These are phyloP conservation scores for Dalechampia spathulata DNA, from an alignment of 441 rosid genomes.

Conservation along the genomic window DNA sequence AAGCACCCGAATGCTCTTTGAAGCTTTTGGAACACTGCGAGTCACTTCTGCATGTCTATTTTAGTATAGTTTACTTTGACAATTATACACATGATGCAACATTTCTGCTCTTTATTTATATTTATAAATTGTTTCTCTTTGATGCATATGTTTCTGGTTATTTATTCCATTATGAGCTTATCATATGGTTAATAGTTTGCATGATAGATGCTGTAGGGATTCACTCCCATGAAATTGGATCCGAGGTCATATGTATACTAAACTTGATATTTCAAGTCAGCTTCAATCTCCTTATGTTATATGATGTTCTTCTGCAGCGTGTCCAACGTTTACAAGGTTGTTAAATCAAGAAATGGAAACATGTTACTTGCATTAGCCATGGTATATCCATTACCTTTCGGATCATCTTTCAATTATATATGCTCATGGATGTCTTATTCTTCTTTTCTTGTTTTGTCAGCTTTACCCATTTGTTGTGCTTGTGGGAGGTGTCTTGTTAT, in stretches of 20 bases:
- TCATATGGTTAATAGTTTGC: no score
- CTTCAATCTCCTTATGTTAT: constrained; percentile 14
- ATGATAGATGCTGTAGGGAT: no score
- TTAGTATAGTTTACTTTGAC: no score
- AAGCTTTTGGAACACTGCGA: no score
- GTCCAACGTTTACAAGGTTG: constrained; percentile 62
- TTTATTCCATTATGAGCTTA: no score
- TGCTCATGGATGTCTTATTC: constrained; percentile 14
- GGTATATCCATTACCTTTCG: constrained; percentile 35
- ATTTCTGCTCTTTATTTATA: no score
- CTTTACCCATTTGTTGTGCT: constrained; percentile 69
- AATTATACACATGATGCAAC: no score
- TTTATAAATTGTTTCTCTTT: neutral
- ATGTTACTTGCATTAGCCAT: constrained; percentile 82
- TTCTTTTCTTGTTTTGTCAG: constrained; percentile 38
- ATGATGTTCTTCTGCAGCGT: constrained; percentile 35
- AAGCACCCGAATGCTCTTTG: constrained; percentile 25
- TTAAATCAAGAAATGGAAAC: constrained; percentile 74
- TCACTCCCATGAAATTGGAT: no score
- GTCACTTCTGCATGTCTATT: no score
- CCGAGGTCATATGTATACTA: no score
- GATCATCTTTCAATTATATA: constrained; percentile 5
- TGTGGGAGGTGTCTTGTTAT: constrained; percentile 63
- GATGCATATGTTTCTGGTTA: neutral
- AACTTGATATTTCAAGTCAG: no score